Conservation (phyloP, 2,329 filamentous ascomycete genomes). For the Aschersonia sp. region DNA sequence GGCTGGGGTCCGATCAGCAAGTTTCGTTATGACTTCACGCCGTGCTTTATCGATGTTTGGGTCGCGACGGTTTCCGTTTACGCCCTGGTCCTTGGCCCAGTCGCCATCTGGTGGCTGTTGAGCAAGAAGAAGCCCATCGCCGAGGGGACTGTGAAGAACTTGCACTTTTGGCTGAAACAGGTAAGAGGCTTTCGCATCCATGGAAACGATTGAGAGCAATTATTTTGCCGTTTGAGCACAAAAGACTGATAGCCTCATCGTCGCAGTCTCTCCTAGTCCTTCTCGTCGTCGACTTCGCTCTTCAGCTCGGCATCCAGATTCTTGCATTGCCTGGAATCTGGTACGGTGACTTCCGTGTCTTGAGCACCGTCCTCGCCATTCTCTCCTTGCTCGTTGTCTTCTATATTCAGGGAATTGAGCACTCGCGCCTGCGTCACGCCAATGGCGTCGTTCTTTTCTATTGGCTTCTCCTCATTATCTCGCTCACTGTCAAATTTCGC, state of each 20-base stretch:
- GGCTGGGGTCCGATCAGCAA: slow-evolving; percentile 92
- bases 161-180: slow-evolving; percentile 57
- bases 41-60: slow-evolving; percentile 92
- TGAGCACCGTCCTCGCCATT: slow-evolving; percentile 60
- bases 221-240: not conserved
- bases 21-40: slow-evolving; percentile 83
- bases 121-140: slow-evolving; percentile 44
- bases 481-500: slow-evolving; percentile 68
- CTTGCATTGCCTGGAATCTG: slow-evolving; percentile 53
- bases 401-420: slow-evolving; percentile 72
- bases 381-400: slow-evolving; percentile 62
- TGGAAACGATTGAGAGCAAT: not conserved
- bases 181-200: not conserved
- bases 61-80: slow-evolving; percentile 64
- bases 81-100: slow-evolving; percentile 62
- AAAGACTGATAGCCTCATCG: not conserved
- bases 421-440: slow-evolving; percentile 66
- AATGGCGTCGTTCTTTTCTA: slow-evolving; percentile 85
- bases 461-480: slow-evolving; percentile 76
- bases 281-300: slow-evolving; percentile 51
- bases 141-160: slow-evolving; percentile 59
- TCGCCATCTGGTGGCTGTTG: slow-evolving; percentile 68
- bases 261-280: slow-evolving; percentile 40
- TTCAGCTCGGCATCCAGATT: slow-evolving; percentile 66
- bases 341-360: slow-evolving; percentile 73